Conservation (phyloP, 805 yeast genomes). For the Kodamaea neixiangensis region DNA sequence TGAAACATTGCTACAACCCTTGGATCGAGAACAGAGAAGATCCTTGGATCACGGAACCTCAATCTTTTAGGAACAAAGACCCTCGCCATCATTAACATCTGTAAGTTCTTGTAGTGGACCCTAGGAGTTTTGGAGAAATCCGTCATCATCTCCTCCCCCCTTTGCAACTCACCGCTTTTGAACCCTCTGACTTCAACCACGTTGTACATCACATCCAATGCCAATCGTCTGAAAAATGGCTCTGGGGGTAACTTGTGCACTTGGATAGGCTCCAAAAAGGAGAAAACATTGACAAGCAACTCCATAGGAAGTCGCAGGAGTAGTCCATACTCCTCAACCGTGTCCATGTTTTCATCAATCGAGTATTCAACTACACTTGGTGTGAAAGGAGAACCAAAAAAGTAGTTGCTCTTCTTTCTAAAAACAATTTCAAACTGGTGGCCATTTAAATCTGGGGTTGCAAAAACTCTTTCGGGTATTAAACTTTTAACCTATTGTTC, state of each 20-base stretch:
- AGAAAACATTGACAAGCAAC: background rate
- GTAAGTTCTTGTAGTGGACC: background rate
- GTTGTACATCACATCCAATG: constrained; percentile 1
- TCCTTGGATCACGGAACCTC: background rate
- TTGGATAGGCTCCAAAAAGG: constrained; percentile 3
- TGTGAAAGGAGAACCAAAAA: background rate
- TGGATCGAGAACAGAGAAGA: background rate
- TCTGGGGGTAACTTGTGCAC: constrained; percentile 3
- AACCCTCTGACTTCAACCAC: background rate
- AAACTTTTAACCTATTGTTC: background rate
- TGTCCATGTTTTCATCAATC: background rate
- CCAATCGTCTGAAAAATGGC: constrained; percentile 1
- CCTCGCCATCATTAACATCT: background rate
- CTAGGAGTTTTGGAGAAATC: background rate
- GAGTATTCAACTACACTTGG: background rate
- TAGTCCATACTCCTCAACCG: background rate
- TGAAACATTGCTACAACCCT: background rate
- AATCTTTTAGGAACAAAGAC: background rate
- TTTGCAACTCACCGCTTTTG: background rate
- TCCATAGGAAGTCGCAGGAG: constrained; percentile 3
- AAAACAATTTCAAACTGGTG: background rate
- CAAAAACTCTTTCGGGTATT: background rate
- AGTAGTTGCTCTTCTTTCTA: background rate
- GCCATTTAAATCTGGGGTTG: background rate
- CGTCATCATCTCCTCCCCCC: background rate